phyloP scores from a whole-genome alignment of 1,284 basidiomycete genomes.

The Fomitopsis pinicola region DNA sequence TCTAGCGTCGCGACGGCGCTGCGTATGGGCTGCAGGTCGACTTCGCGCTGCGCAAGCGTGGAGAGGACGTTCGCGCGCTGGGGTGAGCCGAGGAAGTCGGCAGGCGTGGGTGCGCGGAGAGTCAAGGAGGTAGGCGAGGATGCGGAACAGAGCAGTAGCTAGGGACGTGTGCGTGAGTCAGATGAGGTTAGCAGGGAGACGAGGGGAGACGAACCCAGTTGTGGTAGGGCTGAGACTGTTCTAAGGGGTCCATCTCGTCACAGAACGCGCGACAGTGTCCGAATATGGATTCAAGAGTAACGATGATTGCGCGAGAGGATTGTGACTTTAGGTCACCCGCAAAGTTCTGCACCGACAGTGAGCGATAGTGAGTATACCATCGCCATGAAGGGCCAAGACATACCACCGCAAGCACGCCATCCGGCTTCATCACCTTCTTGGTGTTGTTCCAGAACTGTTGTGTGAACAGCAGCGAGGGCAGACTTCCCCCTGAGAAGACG shows the following conservation, averaged over 20 bases:
- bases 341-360: constrained; percentile 48
- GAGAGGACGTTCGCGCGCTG: constrained; percentile 51
- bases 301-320: constrained; percentile 61
- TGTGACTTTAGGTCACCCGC: constrained; percentile 65
- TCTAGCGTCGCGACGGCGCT: constrained; percentile 21
- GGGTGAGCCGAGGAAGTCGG: constrained; percentile 65
- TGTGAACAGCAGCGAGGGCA: constrained; percentile 82
- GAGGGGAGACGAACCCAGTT: constrained; percentile 59
- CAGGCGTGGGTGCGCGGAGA: constrained; percentile 54
- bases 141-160: constrained; percentile 78
- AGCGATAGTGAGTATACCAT: neutral
- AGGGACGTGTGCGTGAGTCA: neutral
- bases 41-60: constrained; percentile 44
- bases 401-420: constrained; percentile 80
- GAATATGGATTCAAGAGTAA: constrained; percentile 67
- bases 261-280: constrained; percentile 78
- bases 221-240: constrained; percentile 50
- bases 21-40: constrained; percentile 45
- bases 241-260: constrained; percentile 50
- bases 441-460: constrained; percentile 77
- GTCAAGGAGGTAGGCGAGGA: constrained; percentile 49
- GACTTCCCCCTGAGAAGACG: constrained; percentile 85
- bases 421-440: constrained; percentile 56
- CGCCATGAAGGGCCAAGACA: constrained; percentile 25
- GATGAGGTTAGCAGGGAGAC: neutral